phyloP scores from a whole-genome alignment of 371 early-diverging fungal genomes.

The Apophysomyces variabilis region DNA sequence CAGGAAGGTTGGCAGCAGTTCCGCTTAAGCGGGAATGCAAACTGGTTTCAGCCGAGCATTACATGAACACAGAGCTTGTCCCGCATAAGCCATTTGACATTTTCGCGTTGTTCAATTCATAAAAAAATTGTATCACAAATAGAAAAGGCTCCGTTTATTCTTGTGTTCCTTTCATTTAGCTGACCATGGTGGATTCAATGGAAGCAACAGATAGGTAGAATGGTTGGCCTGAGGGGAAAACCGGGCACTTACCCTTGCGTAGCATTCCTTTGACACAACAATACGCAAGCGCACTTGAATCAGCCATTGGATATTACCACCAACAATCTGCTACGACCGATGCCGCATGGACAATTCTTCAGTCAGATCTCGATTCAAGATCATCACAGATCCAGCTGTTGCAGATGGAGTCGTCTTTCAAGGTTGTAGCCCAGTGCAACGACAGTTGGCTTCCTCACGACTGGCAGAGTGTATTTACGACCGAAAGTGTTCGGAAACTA shows the following conservation, averaged over 20 bases:
- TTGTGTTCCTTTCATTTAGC: conserved; percentile 9
- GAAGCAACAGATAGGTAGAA: conserved; percentile 2
- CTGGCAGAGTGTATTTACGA: conserved; percentile 1
- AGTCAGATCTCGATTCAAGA: background rate
- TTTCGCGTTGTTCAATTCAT: background rate
- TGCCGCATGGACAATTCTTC: background rate
- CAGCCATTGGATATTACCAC: background rate
- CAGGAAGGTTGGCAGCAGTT: background rate
- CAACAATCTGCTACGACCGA: background rate
- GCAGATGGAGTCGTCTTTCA: background rate
- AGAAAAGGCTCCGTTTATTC: background rate
- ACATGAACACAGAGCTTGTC: background rate
- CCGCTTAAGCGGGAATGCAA: background rate
- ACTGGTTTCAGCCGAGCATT: background rate
- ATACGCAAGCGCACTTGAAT: background rate
- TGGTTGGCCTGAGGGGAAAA: background rate
- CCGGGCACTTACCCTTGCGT: background rate
- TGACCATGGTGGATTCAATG: conserved; percentile 7
- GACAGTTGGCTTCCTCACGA: background rate
- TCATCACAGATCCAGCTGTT: conserved; percentile 2
- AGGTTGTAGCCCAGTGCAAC: background rate
- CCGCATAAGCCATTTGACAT: background rate
- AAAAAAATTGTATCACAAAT: conserved; percentile 1
- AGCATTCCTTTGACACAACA: background rate
- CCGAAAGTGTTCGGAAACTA: background rate